A percentile compares a stretch with the other conserved stretches of the same genome.
Evolutionary conservation across 139 green algal species (phyloP).

Genomic region (Eudorina sp.): DNA sequence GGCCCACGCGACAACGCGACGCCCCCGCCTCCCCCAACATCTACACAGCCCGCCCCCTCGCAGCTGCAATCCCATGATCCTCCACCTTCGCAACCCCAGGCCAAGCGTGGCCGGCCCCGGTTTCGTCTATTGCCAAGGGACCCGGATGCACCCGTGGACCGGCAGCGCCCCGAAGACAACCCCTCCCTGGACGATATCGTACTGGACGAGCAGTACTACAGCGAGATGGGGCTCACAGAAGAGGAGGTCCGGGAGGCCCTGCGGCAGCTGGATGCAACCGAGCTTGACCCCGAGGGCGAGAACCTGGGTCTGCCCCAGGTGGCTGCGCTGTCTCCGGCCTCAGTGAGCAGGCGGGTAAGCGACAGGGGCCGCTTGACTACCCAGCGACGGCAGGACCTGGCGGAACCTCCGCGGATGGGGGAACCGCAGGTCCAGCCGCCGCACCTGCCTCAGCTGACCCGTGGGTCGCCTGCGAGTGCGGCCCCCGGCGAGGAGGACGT

Average conservation of each 20-base stretch:
- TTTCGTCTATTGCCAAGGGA: neutral
- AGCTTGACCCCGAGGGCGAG: slow-evolving; percentile 16
- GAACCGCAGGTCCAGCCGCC: no score
- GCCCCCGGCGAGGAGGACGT: no score
- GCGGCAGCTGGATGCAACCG: neutral
- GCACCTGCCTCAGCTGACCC: no score
- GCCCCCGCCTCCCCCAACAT: neutral
- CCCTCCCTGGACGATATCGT: slow-evolving; percentile 47
- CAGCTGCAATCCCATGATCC: neutral
- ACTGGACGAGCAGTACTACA: slow-evolving; percentile 38
- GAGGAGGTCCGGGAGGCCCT: neutral
- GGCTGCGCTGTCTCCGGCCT: no score
- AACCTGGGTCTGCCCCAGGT: no score
- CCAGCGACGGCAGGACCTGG: no score
- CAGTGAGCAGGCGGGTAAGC: no score
- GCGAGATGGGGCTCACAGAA: slow-evolving; percentile 9
- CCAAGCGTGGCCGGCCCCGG: neutral
- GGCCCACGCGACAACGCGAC: neutral
- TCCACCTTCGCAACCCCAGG: neutral
- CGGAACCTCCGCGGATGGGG: no score
- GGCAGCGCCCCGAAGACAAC: slow-evolving; percentile 34
- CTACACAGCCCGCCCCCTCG: neutral
- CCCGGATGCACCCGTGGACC: neutral
- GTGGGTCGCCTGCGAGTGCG: no score
- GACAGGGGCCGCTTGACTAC: no score